Base-by-base conservation (phyloP, 2,329 filamentous ascomycete species). In the Tolypocladium sp. region DNA sequence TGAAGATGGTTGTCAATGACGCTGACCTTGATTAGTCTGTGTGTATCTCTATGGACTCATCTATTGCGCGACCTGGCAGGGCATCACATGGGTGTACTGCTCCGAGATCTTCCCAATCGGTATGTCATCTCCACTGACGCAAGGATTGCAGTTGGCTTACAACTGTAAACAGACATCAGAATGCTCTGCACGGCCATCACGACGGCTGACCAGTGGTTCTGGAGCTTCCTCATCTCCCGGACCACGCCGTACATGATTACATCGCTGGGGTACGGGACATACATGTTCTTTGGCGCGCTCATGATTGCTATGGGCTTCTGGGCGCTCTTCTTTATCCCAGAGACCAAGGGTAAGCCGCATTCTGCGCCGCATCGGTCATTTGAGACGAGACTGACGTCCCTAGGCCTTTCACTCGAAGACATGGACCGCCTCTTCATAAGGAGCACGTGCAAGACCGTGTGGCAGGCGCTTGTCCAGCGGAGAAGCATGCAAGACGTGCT, bases 261-360 rank as follows among this genome's bases (percentile, higher is more conserved):
- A 0, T 66, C 68, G 5, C 67, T 77, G 1, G 72, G 73, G 1
- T 82, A 79, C 62, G 80, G 80, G 9, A 79, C 79, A 0, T 83
- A 80, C 65, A 78, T 83, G 59, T 77, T 82, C 68, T 83, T 82
- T 62, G 79, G 76, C 4, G 69, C 73, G 0, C 70, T 80, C 35
- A 58, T 80, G 55, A 70, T 80, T 20, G 62, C 71, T 35, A 76
- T 79, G 63, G 72, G 77, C 12, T 65, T 79, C 51, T 82, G 77
- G 67, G 73, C 78, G 3, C 76, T 74, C 58, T 79, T 80, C 68
- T 78, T 79, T 55, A 71, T 82, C 0, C 80, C 80, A 1, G 79
- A 82, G 64, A 82, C 79, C 3, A 82, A 80, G 66, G 79, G 79
- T 65, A 57, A 41, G 63, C 35, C 15, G 35, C 35, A 13, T 37